Percentiles rank a stretch among this genome's conserved stretches.
Conservation (phyloP, 331 rosid species). For the Quercus phellos region DNA sequence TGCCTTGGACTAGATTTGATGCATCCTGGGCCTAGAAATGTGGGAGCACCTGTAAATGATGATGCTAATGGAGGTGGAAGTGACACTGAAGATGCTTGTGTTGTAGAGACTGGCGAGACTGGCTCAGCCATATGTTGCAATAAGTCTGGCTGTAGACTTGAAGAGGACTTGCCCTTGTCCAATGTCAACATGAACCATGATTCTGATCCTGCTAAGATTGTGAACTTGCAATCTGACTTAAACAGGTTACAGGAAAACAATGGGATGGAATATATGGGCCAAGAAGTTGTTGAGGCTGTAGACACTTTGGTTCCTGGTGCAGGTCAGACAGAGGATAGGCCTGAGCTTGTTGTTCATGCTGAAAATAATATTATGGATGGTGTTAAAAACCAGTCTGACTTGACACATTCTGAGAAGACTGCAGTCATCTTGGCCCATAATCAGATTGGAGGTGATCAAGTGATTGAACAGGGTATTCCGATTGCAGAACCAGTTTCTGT, state of each 20-base stretch:
- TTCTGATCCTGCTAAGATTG: slow-evolving; percentile 39
- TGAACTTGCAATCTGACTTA: slow-evolving; percentile 32
- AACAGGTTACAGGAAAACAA: slow-evolving; percentile 30
- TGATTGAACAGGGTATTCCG: slow-evolving; percentile 26
- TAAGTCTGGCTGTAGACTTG: slow-evolving; percentile 49
- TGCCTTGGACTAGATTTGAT: slow-evolving; percentile 74
- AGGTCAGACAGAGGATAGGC: slow-evolving; percentile 28
- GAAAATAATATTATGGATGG: slow-evolving; percentile 21
- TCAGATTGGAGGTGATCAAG: slow-evolving; percentile 30
- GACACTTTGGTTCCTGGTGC: slow-evolving; percentile 31
- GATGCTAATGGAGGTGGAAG: slow-evolving; percentile 67
- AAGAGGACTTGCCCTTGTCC: slow-evolving; percentile 43
- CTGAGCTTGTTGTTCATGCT: slow-evolving; percentile 30
- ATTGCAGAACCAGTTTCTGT: slow-evolving; percentile 23
- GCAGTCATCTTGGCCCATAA: slow-evolving; percentile 13
- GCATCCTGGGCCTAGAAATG: slow-evolving; percentile 45
- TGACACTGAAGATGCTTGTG: slow-evolving; percentile 70
- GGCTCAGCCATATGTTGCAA: slow-evolving; percentile 47
- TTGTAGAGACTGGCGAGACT: slow-evolving; percentile 55
- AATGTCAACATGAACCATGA: slow-evolving; percentile 32
- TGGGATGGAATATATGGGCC: slow-evolving; percentile 23
- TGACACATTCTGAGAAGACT: slow-evolving; percentile 22
- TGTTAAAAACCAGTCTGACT: slow-evolving; percentile 28
- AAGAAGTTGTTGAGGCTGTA: slow-evolving; percentile 19
- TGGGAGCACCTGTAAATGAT: slow-evolving; percentile 43